Evolutionary conservation across 306 rosid species (phyloP), one percentile per base, ranked within the genome.

Genomic region (Ormosia semicastrata): DNA sequence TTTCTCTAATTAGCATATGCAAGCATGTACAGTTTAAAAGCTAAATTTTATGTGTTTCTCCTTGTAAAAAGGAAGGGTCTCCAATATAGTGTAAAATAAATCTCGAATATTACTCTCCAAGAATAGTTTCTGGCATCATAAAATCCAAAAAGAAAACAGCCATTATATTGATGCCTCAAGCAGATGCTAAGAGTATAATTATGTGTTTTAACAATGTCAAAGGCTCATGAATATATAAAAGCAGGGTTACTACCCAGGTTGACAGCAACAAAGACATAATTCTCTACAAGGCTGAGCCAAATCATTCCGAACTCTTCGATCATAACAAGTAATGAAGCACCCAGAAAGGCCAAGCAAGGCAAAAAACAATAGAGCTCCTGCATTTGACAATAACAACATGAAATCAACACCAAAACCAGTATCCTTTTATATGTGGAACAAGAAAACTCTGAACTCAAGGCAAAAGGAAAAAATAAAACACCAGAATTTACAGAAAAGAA

Each of bases 231-330:
- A 58, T 4, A 15, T 39, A 56, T 47, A 58, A 73, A 64, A 78
- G 71, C 18, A 83, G 71, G 82, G 75, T 69, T 41, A 79, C 18
- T 93, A 95, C 99, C 99, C 98, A 68, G 99, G 99, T 72, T 93
- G 99, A 66, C 99, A 95, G 89, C 99, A 95, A 86, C 99, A 95
- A 68, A 95, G 94, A 81, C 98, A 95, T 79, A 95, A 89, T 85
- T 95, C 99, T 84, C 99, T 88, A 80, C 99, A 95, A 84, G 99
- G 99, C 86, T 92, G 99, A 73, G 99, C 97, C 90, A 95, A 89
- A 90, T 95, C 99, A 71, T 85, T 93, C 80, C 98, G 97, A 73
- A 95, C 99, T 89, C 97, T 89, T 68, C 93, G 92, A 87, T 95
- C 99, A 81, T 95, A 95, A 86, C 99, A 95, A 78, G 99, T 95